A percentile compares a stretch with the other conserved stretches of the same genome.
phyloP scores from a whole-genome alignment of 495 filamentous ascomycete species.

The Polyplosphaeria fusca region DNA sequence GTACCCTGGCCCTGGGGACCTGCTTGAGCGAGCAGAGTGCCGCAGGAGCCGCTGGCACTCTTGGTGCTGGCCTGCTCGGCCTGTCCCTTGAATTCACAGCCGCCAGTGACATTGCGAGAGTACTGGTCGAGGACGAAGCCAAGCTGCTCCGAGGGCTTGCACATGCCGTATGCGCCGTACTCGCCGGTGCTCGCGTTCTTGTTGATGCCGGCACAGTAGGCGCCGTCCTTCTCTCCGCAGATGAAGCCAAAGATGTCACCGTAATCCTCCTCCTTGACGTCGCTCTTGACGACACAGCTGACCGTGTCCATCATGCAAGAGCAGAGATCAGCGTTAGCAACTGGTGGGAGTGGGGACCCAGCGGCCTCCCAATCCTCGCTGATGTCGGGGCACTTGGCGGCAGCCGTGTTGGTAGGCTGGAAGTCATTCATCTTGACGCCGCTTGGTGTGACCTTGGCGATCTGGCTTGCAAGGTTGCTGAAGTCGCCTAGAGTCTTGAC shows the following conservation, averaged over 20 bases:
- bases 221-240: conserved; percentile 54
- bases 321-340: conserved; percentile 71
- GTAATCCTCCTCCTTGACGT: conserved; percentile 52
- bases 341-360: conserved; percentile 67
- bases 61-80: conserved; percentile 48
- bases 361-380: conserved; percentile 64
- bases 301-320: conserved; percentile 73
- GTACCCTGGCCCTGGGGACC: conserved; percentile 62
- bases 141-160: conserved; percentile 70
- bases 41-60: conserved; percentile 51
- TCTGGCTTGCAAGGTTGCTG: conserved; percentile 64
- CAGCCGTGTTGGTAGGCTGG: conserved; percentile 71
- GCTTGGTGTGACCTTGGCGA: conserved; percentile 65
- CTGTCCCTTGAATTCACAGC: conserved; percentile 75
- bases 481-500: conserved; percentile 71
- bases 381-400: conserved; percentile 67
- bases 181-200: conserved; percentile 66
- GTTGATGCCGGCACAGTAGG: conserved; percentile 67
- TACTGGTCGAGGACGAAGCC: conserved; percentile 79
- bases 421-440: conserved; percentile 64
- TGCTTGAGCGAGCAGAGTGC: conserved; percentile 55
- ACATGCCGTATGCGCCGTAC: conserved; percentile 92
- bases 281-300: conserved; percentile 61
- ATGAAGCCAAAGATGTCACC: conserved; percentile 67
- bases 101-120: conserved; percentile 50